Percentiles rank a stretch among this genome's conserved stretches.
Evolutionary conservation across 768 basidiomycete genomes (phyloP).

Genomic region (Lactifluus rugatus): DNA sequence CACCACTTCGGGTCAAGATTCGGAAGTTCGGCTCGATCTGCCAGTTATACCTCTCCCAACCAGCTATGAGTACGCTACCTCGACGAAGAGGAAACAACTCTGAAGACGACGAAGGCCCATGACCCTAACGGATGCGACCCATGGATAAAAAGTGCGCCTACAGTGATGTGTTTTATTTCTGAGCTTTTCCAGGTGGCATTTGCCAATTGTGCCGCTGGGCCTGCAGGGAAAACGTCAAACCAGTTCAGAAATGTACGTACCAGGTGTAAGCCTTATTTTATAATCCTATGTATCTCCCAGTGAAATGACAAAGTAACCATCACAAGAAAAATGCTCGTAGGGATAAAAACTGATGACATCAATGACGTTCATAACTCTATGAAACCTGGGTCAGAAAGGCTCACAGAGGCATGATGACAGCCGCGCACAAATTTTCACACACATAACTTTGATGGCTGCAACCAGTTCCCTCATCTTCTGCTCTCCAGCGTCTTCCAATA

Average conservation of each 20-base stretch:
- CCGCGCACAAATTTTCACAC: too few relatives aligned
- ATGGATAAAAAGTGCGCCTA: conserved; percentile 55
- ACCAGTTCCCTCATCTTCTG: not conserved
- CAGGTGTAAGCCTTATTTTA: conserved; percentile 52
- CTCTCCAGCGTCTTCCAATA: not conserved
- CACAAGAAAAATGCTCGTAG: too few relatives aligned
- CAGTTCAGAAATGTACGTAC: conserved; percentile 69
- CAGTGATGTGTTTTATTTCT: not conserved
- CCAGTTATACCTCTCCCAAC: not conserved
- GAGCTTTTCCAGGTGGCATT: conserved; percentile 43
- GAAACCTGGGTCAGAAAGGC: too few relatives aligned
- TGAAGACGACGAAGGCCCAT: conserved; percentile 70
- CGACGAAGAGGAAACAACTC: conserved; percentile 79
- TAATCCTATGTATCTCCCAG: too few relatives aligned
- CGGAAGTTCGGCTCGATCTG: not conserved
- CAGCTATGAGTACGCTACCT: conserved; percentile 70
- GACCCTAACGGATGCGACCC: conserved; percentile 72
- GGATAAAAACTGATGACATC: too few relatives aligned
- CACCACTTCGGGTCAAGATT: too few relatives aligned
- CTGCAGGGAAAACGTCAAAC: conserved; percentile 58
- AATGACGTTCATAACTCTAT: too few relatives aligned
- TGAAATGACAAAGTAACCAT: too few relatives aligned
- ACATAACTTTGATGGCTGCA: not conserved
- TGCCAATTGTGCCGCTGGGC: conserved; percentile 82
- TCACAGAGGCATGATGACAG: too few relatives aligned